phyloP scores from a whole-genome alignment of 2,329 filamentous ascomycete genomes.

The Emergomyces orientalis region DNA sequence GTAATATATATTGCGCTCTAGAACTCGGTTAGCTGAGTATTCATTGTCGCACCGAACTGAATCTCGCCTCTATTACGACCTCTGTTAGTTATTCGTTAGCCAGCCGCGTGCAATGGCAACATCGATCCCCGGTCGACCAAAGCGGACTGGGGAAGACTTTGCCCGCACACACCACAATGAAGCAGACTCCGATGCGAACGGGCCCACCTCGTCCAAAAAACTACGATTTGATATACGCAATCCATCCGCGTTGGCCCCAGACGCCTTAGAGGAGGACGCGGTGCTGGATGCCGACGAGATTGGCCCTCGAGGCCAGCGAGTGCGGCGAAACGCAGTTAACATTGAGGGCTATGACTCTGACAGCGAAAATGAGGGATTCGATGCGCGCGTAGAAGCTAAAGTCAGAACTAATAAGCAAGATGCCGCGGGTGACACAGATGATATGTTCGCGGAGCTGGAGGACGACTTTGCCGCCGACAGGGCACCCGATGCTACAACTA shows the following conservation, averaged over 20 bases:
- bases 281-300: slow-evolving; percentile 90
- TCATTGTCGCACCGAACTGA: background rate
- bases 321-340: slow-evolving; percentile 89
- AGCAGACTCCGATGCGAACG: slow-evolving; percentile 28
- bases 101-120: slow-evolving; percentile 32
- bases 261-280: slow-evolving; percentile 59
- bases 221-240: slow-evolving; percentile 92
- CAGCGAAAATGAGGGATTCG: slow-evolving; percentile 81
- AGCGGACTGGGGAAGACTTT: slow-evolving; percentile 73
- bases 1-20: background rate
- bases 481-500: slow-evolving; percentile 42
- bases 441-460: slow-evolving; percentile 69
- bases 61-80: background rate
- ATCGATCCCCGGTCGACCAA: slow-evolving; percentile 62
- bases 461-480: slow-evolving; percentile 50
- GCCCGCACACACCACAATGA: slow-evolving; percentile 61
- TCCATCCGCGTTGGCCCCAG: slow-evolving; percentile 79
- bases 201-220: slow-evolving; percentile 54
- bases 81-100: background rate
- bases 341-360: slow-evolving; percentile 96
- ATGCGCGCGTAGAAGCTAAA: slow-evolving; percentile 58
- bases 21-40: background rate
- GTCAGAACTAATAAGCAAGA: slow-evolving; percentile 31
- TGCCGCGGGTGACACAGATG: slow-evolving; percentile 42
- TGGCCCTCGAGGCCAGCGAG: slow-evolving; percentile 58